phyloP scores from a whole-genome alignment of 441 rosid genomes.

The Arabidopsis lyrata region DNA sequence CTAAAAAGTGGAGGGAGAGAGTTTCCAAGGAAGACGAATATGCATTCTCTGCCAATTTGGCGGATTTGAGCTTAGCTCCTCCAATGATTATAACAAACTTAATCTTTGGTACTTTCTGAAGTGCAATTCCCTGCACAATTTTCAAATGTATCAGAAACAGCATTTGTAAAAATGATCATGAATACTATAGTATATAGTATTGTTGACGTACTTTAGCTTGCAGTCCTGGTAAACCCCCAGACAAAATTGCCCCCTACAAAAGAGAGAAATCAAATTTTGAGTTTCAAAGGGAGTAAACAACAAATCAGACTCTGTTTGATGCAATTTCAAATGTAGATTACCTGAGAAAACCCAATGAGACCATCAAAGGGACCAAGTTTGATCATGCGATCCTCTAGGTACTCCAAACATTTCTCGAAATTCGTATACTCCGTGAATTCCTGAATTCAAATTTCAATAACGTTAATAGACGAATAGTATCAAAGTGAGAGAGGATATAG shows the following conservation, averaged over 20 bases:
- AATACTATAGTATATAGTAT: too few species aligned
- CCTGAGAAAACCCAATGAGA: constrained; percentile 93
- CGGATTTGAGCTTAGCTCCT: constrained; percentile 69
- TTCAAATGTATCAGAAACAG: neutral
- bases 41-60: constrained; percentile 62
- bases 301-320: neutral
- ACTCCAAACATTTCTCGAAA: constrained; percentile 74
- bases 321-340: constrained; percentile 29
- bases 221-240: constrained; percentile 74
- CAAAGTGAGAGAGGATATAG: too few species aligned
- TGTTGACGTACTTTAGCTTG: constrained; percentile 65
- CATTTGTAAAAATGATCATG: too few species aligned
- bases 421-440: constrained; percentile 78
- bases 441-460: constrained; percentile 49
- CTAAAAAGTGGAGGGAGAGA: constrained; percentile 81
- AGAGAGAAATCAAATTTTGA: neutral
- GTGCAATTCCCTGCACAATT: constrained; percentile 66
- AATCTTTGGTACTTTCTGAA: constrained; percentile 73
- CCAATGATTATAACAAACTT: constrained; percentile 74
- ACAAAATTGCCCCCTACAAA: constrained; percentile 76
- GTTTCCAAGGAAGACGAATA: constrained; percentile 62
- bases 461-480: too few species aligned
- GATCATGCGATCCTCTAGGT: constrained; percentile 70
- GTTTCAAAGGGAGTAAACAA: neutral
- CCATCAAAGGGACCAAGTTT: constrained; percentile 92